Conservation (phyloP, 2,329 filamentous ascomycete species). For the Sporothrix pallida region DNA sequence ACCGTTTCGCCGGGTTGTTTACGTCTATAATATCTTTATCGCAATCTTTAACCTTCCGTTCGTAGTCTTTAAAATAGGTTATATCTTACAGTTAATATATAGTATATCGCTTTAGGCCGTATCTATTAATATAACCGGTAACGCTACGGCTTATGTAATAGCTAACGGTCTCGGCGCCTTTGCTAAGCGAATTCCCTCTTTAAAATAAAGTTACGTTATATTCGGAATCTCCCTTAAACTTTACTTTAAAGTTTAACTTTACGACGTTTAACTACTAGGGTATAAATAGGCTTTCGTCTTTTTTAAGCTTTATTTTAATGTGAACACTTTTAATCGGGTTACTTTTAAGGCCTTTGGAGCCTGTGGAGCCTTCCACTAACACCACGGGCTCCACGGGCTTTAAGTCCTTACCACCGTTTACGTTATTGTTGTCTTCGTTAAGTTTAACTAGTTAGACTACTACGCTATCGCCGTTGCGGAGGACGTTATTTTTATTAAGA, state of each 20-base stretch:
- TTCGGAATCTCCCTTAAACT: not conserved
- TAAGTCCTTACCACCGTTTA: too few relatives aligned
- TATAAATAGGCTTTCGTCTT: too few relatives aligned
- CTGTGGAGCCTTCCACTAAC: too few relatives aligned
- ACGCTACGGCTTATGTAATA: not conserved
- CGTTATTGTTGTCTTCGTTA: not conserved
- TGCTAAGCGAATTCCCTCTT: constrained; percentile 3
- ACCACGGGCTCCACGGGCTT: too few relatives aligned
- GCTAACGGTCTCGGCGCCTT: not conserved
- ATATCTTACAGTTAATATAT: constrained; percentile 4
- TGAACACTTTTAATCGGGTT: too few relatives aligned
- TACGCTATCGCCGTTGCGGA: not conserved
- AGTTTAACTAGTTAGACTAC: not conserved
- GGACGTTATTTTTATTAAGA: not conserved
- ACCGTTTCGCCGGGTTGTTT: not conserved
- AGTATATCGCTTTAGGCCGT: constrained; percentile 15
- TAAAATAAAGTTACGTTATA: not conserved
- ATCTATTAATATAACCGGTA: constrained; percentile 3
- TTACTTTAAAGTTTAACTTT: not conserved
- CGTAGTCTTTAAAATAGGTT: constrained; percentile 8
- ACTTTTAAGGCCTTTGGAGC: too few relatives aligned
- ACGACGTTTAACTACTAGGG: too few relatives aligned
- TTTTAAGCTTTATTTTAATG: too few relatives aligned
- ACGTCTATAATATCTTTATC: not conserved
- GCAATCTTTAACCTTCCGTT: constrained; percentile 8